Evolutionary conservation across 768 basidiomycete species (phyloP), one percentile per base, ranked within the genome.

Genomic region (Mycena leptocephala): DNA sequence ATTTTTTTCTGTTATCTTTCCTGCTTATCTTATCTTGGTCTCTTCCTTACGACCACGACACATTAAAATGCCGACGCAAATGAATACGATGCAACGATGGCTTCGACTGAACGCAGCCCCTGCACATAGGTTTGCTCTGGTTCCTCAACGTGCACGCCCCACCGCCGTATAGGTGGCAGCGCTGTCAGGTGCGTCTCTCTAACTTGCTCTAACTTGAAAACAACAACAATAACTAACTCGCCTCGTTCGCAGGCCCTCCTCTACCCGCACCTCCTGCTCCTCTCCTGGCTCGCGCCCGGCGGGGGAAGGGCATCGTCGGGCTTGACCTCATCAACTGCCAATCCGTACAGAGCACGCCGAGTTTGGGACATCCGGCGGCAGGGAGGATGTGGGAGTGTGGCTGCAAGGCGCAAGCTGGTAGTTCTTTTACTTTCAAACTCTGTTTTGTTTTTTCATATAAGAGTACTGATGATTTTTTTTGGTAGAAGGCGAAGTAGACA

Each of bases 111-210:
- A 24, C 8, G 16, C 64, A 98, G 97, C 96, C 97, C 5, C 87
- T 96, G 16, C 93, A 95, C 72, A 94, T 96, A 48, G 97, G 97
- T 18, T 87, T 93, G 18, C 85, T 98, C 0, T 98, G 96, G 94
- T 98, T 97, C 81, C 91, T 98, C 68, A 98, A 98, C 71, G 97
- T 98, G 0, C 97, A 98, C 80, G 93, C 94, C 0, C 82, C 90
- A 5, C 92, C 94, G 26, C 95, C 95, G 0, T 97, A 93, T 83
- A 86, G 89, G 74, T 96, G 95, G 95, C 92, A 93, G 85, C 90
- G 95, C 76, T 97, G 92, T 80, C 95, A 95, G n/a, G n/a, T 81
- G 96, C 93, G 0, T 14, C 32, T 35, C 9, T 53, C 10, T 53
- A 26, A 10, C 28, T 28, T 22, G 24, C 51, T 7, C 14, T 56